These are phyloP conservation scores for Monilinia polystroma DNA, from an alignment of 2,329 filamentous ascomycete species.

Conservation along the genomic window DNA sequence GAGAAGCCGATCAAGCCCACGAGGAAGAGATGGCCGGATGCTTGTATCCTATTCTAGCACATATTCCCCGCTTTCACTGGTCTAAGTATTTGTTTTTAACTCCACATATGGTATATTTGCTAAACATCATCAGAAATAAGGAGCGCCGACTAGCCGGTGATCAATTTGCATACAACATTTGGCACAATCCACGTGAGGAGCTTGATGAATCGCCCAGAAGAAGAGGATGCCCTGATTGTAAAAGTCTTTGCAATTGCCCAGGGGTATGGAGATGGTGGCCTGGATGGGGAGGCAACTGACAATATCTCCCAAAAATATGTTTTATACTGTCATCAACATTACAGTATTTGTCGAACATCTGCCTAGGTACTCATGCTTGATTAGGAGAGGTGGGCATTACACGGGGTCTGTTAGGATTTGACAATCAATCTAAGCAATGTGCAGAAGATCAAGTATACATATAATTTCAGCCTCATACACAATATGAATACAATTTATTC, in stretches of 20 bases:
- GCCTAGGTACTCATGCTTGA: neutral
- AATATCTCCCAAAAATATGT: neutral
- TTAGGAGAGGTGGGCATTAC: neutral
- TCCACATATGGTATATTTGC: neutral
- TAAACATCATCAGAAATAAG: constrained; percentile 10
- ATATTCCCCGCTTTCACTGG: neutral
- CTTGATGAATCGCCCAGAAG: constrained; percentile 3
- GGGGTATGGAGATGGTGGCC: constrained; percentile 1
- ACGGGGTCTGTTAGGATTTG: neutral
- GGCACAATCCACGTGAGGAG: constrained; percentile 16
- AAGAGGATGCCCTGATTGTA: neutral
- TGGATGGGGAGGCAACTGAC: constrained; percentile 7
- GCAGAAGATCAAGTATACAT: neutral
- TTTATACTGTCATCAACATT: neutral
- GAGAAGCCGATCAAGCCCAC: neutral
- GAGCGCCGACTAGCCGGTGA: constrained; percentile 1
- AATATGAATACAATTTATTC: neutral
- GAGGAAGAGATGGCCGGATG: constrained; percentile 3
- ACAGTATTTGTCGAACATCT: neutral
- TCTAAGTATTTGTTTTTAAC: constrained; percentile 11
- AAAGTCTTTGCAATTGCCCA: neutral
- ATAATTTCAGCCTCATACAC: neutral
- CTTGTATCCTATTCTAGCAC: neutral
- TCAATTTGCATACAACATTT: constrained; percentile 17
- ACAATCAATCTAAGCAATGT: neutral